phyloP scores from a whole-genome alignment of 2,329 filamentous ascomycete species.

The Emmonsia crescens region DNA sequence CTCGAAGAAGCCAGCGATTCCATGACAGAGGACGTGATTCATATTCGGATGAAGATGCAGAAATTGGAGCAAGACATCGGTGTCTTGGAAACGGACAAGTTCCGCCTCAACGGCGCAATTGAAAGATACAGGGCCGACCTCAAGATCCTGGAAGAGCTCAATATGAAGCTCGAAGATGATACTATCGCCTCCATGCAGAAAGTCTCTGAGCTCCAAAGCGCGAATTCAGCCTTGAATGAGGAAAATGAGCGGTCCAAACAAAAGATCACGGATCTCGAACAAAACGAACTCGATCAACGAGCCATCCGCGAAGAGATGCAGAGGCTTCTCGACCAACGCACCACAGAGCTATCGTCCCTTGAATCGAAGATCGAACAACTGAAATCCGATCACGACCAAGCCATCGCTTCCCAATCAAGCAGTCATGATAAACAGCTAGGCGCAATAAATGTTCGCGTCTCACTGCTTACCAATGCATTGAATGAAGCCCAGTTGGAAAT shows the following conservation, averaged over 20 bases:
- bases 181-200: conserved; percentile 21
- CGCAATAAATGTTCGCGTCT: conserved; percentile 32
- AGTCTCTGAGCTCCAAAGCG: conserved; percentile 24
- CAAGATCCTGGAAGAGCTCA: conserved; percentile 32
- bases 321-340: conserved; percentile 25
- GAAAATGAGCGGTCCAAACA: conserved; percentile 23
- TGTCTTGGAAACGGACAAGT: conserved; percentile 33
- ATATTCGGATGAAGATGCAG: conserved; percentile 34
- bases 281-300: conserved; percentile 24
- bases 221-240: conserved; percentile 28
- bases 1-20: conserved; percentile 31
- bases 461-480: conserved; percentile 31
- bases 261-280: conserved; percentile 26
- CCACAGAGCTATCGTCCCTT: conserved; percentile 24
- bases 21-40: conserved; percentile 36
- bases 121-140: conserved; percentile 36
- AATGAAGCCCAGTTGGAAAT: conserved; percentile 26
- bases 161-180: conserved; percentile 32
- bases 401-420: conserved; percentile 16
- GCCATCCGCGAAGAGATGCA: conserved; percentile 26
- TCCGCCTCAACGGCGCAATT: conserved; percentile 32
- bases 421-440: conserved; percentile 28
- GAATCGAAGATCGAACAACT: conserved; percentile 28
- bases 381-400: conserved; percentile 22
- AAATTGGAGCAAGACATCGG: conserved; percentile 31